Evolutionary conservation across 345 rosid species (phyloP), one percentile per base, ranked within the genome.

Genomic region (Arabis hirsuta): DNA sequence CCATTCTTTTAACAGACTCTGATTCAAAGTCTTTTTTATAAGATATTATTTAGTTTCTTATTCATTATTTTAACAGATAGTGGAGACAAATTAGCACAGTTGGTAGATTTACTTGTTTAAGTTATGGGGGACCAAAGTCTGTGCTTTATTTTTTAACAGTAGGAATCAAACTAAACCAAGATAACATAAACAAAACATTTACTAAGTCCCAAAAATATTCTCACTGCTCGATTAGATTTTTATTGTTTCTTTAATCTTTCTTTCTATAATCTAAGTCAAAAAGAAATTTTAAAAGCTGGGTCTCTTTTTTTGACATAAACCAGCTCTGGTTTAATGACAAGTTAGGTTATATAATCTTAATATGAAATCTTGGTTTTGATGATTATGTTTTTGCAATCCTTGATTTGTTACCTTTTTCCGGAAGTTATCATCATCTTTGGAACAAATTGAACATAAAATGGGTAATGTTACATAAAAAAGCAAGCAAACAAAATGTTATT

Each of bases 171-270:
- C 6, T 48, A 51, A 34, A 41, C 46, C 46, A 24, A 70, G 67
- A 71, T 76, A 57, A 71, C 58, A 51, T 66, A 52, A 78, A 79
- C 74, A 72, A 72, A 36, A 36, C 10, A 36, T 81, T 80, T 79
- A 65, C 90, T 8, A 71, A 74, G 55, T 68, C 86, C 96, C 77
- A 87, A 78, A 85, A 80, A 81, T 88, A 69, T 82, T 82, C 79
- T 69, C 91, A 80, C 69, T 74, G 87, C 95, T 85, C 95, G 73
- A 88, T 87, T 81, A 83, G 88, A 83, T 83, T 81, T 81, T 58
- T 32, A 63, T 38, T 34, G 38, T 34, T 70, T 69, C 13, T 69
- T 76, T 69, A 76, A 38, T 60, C 32, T 76, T 4, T 67, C 41
- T 67, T 13, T 73, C 9, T 51, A 68, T 69, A 69, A 27, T 63